phyloP scores from a whole-genome alignment of 2,329 filamentous ascomycete species.

The Aspergillus candidus region DNA sequence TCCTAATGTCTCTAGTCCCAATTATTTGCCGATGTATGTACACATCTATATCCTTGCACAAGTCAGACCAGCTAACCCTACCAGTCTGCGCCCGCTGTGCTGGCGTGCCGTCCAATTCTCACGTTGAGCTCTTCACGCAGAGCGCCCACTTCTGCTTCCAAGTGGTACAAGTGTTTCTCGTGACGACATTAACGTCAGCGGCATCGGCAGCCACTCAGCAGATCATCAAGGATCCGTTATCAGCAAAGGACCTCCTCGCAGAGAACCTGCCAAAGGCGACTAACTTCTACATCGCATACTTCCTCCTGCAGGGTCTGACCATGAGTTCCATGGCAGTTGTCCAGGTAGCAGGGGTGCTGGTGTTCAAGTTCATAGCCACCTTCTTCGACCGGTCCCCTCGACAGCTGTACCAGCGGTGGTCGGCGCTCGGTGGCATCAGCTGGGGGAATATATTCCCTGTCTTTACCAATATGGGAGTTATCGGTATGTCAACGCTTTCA shows the following conservation, averaged over 20 bases:
- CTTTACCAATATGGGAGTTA: constrained; percentile 72
- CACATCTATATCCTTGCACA: background rate
- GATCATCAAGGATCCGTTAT: constrained; percentile 59
- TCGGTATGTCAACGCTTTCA: constrained; percentile 49
- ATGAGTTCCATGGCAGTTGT: constrained; percentile 68
- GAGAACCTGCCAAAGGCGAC: constrained; percentile 74
- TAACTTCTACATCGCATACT: constrained; percentile 95
- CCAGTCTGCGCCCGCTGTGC: constrained; percentile 68
- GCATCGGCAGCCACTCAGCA: constrained; percentile 64
- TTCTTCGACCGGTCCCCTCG: constrained; percentile 66
- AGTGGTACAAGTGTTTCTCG: constrained; percentile 83
- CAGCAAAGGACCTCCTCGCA: constrained; percentile 62
- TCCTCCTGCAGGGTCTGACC: constrained; percentile 80
- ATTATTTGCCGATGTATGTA: constrained; percentile 67
- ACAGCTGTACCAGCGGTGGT: constrained; percentile 69
- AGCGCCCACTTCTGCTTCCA: constrained; percentile 71
- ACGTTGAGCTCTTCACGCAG: constrained; percentile 82
- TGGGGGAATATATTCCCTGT: constrained; percentile 83
- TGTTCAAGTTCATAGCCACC: constrained; percentile 67
- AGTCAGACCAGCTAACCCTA: constrained; percentile 3
- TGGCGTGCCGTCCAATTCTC: constrained; percentile 71
- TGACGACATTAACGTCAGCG: constrained; percentile 76
- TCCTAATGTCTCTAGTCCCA: constrained; percentile 82
- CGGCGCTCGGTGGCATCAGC: constrained; percentile 63
- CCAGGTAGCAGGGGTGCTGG: constrained; percentile 64